phyloP scores from a whole-genome alignment of 208 protist species.

The Leishmania turanica region DNA sequence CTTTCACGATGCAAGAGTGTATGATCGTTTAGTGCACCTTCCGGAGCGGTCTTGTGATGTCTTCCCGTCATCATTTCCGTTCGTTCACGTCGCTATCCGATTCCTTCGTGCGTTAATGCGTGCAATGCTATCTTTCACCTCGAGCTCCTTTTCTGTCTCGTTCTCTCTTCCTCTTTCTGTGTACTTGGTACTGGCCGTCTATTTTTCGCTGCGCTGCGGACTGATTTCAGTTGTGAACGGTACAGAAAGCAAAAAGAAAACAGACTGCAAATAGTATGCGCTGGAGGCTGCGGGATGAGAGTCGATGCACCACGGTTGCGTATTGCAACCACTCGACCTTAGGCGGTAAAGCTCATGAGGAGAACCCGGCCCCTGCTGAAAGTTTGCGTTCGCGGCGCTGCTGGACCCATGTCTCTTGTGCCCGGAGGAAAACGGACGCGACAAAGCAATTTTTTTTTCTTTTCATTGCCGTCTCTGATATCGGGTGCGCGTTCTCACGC shows the following conservation, averaged over 20 bases:
- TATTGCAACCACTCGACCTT: neutral
- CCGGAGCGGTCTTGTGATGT: neutral
- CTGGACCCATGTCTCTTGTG: neutral
- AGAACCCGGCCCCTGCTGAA: neutral
- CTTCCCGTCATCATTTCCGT: neutral
- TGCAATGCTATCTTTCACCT: neutral
- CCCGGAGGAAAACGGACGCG: neutral
- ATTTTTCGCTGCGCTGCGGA: neutral
- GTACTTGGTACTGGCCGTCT: neutral
- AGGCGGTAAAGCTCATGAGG: neutral
- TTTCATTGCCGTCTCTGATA: neutral
- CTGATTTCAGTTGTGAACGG: neutral
- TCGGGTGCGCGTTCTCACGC: neutral
- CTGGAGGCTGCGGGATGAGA: neutral
- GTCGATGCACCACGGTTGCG: neutral
- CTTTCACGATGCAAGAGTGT: neutral
- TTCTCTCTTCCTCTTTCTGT: neutral
- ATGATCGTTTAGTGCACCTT: neutral
- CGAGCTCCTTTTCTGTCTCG: neutral
- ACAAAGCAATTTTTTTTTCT: neutral
- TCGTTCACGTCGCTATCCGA: neutral
- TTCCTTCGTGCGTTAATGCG: neutral
- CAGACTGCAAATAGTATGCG: neutral
- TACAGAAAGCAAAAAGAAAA: neutral
- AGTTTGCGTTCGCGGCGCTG: neutral